Conservation (phyloP, 345 rosid genomes). For the Linum usitatissimum region DNA sequence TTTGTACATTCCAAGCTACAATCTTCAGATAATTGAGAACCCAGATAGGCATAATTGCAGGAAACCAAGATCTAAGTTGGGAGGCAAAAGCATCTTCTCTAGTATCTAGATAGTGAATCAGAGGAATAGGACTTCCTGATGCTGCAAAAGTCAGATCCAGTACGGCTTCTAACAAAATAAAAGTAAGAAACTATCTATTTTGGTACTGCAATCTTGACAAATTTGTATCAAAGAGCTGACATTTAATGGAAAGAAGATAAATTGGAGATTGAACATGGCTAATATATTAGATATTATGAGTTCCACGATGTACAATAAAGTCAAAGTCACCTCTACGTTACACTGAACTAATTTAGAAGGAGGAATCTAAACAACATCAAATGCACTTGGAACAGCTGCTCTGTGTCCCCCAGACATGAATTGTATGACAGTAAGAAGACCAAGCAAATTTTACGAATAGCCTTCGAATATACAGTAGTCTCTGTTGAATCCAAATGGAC, state of each 20-base stretch:
- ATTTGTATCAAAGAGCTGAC: neutral
- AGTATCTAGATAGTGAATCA: no score
- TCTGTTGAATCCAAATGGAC: neutral
- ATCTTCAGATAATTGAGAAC: neutral
- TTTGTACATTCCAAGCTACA: neutral
- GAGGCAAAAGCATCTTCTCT: no score
- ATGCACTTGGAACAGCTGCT: neutral
- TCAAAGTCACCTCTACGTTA: conserved; percentile 32
- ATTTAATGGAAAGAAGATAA: neutral
- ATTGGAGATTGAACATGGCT: neutral
- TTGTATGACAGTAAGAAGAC: neutral
- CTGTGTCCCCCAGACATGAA: neutral
- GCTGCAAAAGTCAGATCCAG: no score
- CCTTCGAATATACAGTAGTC: neutral
- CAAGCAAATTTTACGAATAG: neutral
- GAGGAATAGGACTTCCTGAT: no score
- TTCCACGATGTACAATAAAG: conserved; percentile 39
- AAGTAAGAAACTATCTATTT: no score
- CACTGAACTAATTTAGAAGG: conserved; percentile 23
- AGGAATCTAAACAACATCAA: neutral
- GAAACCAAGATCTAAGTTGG: no score
- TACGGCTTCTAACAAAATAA: no score
- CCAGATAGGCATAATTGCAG: no score
- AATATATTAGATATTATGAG: neutral
- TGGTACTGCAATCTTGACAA: no score